Percentiles rank a stretch among this genome's conserved stretches.
Evolutionary conservation across 306 rosid species (phyloP).

Genomic region (Prunus mongolica): DNA sequence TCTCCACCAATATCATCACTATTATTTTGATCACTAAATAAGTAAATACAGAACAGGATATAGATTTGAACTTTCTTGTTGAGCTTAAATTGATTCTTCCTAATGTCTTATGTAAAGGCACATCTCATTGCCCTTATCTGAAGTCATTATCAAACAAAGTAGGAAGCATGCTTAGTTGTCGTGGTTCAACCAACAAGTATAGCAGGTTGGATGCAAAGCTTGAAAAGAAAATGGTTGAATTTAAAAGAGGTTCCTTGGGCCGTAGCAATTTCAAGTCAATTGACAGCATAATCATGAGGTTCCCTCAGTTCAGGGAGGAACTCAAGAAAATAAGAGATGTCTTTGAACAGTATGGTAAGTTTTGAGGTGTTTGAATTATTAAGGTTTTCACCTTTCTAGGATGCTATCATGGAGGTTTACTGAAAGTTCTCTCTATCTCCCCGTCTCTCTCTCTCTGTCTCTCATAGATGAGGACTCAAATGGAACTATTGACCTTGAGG

Average conservation of each 20-base stretch:
- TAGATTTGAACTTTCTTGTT: slow-evolving; percentile 7
- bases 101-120: slow-evolving; percentile 38
- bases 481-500: slow-evolving; percentile 65
- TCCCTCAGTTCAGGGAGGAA: slow-evolving; percentile 67
- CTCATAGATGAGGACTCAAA: slow-evolving; percentile 75
- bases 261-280: slow-evolving; percentile 55
- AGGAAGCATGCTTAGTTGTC: slow-evolving; percentile 52
- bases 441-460: slow-evolving; percentile 10
- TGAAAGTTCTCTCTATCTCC: slow-evolving; percentile 11
- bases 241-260: slow-evolving; percentile 44
- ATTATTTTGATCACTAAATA: background rate
- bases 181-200: slow-evolving; percentile 37
- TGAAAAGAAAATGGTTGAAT: slow-evolving; percentile 58
- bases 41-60: background rate
- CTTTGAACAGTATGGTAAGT: slow-evolving; percentile 80
- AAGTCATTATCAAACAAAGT: slow-evolving; percentile 42
- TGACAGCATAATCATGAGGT: slow-evolving; percentile 63
- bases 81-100: slow-evolving; percentile 11
- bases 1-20: background rate
- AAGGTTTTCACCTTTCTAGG: background rate
- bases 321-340: slow-evolving; percentile 54
- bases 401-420: slow-evolving; percentile 4
- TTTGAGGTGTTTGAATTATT: background rate
- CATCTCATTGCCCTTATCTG: slow-evolving; percentile 31
- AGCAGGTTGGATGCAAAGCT: slow-evolving; percentile 66